phyloP scores from a whole-genome alignment of 805 yeast species.

The Hanseniaspora meyeri region DNA sequence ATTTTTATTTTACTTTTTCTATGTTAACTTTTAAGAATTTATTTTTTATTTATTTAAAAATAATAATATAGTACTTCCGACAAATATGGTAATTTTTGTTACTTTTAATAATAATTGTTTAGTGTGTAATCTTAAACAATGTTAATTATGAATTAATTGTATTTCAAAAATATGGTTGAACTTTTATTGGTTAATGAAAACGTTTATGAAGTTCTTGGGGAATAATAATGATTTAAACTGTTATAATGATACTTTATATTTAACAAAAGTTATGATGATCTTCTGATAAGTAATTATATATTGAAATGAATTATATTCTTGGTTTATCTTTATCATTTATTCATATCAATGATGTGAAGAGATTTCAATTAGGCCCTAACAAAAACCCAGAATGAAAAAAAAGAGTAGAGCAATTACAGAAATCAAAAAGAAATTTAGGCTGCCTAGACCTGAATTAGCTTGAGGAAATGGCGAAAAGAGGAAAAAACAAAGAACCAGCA shows the following conservation, averaged over 20 bases:
- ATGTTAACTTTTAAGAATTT: neutral
- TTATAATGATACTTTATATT: neutral
- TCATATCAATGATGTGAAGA: no score
- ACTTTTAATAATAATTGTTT: neutral
- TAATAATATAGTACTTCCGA: neutral
- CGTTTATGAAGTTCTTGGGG: neutral
- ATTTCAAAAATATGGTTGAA: neutral
- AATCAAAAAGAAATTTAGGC: no score
- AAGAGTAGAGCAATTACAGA: no score
- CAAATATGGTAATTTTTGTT: neutral
- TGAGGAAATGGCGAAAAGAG: no score
- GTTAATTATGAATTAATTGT: neutral
- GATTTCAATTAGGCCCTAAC: no score
- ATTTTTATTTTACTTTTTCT: neutral
- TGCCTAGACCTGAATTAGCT: no score
- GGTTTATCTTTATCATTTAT: no score
- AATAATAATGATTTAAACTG: neutral
- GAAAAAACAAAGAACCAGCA: no score
- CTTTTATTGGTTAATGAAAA: neutral
- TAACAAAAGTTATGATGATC: neutral
- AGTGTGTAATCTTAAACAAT: neutral
- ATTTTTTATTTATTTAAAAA: neutral
- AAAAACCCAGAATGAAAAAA: no score
- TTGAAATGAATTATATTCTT: neutral
- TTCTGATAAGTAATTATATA: neutral